Evolutionary conservation across 495 filamentous ascomycete species (phyloP), one percentile per base, ranked within the genome.

Genomic region (Glutinoglossum americanum): DNA sequence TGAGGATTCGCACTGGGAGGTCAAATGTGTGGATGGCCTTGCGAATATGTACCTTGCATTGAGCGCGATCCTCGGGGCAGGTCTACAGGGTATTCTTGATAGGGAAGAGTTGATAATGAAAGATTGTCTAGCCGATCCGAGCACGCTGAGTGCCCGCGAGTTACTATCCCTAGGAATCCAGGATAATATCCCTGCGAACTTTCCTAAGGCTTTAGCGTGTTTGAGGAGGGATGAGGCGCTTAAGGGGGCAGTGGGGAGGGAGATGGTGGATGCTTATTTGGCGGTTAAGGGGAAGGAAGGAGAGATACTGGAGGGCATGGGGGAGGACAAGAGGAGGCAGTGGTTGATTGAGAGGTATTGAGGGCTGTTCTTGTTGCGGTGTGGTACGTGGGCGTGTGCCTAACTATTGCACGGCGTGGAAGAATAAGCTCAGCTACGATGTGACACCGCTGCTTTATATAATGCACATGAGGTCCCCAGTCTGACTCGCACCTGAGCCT

Each of bases 31-130:
- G 23, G 85, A 89, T 66, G 85, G 85, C 0, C 61, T 84, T 19
- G 79, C 85, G 3, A 90, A 89, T 62, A 75, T 81, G 53, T 89
- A 87, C 63, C 66, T 89, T 0, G 81, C 76, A 1, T 60, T 84
- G 1, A 78, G 80, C 13, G 83, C 83, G 0, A 65, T 94, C 8
- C 62, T 94, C 1, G 74, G 74, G 0, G 80, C 78, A 0, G 88
- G 89, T 0, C 69, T 76, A 9, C 55, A 76, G n/a, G 88, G 86
- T 0, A 57, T 87, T 5, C 62, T 66, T 2, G 68, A 67, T 8
- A 63, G 68, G 10, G 66, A 69, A 54, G 60, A 69, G 30, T 62
- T 87, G 41, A 70, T 64, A 0, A 61, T 67, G 72, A 67, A 74
- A 30, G 79, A 89, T 60, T 53, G 49, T 13, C 10, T 7, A 8